These are phyloP conservation scores for Cryptococcus maquisensis DNA, from an alignment of 1,284 basidiomycete genomes.

Conservation along the genomic window DNA sequence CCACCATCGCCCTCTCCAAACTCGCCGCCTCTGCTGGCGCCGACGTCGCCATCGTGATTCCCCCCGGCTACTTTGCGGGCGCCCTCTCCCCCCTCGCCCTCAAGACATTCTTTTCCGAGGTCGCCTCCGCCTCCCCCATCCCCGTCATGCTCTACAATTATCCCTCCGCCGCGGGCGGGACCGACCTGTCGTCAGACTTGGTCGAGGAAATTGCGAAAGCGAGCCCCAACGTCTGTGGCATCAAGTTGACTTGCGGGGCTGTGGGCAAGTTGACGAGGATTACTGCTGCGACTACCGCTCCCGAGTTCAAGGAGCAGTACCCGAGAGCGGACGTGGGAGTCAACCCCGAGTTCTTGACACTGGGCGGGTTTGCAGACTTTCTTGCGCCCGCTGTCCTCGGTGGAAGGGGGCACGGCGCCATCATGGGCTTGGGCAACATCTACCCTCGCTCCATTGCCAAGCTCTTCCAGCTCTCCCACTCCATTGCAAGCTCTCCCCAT, in stretches of 20 bases:
- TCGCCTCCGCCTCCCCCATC: conserved; percentile 71
- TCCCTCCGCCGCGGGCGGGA: conserved; percentile 74
- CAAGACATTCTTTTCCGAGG: conserved; percentile 71
- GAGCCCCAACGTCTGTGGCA: conserved; percentile 59
- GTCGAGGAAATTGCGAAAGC: conserved; percentile 69
- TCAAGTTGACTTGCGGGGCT: conserved; percentile 85
- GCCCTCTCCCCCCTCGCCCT: conserved; percentile 64
- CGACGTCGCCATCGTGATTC: conserved; percentile 77
- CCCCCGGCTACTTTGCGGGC: conserved; percentile 78
- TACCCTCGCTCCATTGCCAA: conserved; percentile 63
- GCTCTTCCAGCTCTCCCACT: conserved; percentile 60
- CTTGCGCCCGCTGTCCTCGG: conserved; percentile 63
- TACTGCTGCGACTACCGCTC: conserved; percentile 61
- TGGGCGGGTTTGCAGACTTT: conserved; percentile 75
- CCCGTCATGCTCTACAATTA: conserved; percentile 89
- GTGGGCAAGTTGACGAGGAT: conserved; percentile 86
- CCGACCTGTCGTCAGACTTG: conserved; percentile 80
- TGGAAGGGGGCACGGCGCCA: conserved; percentile 64
- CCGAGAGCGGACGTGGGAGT: conserved; percentile 55
- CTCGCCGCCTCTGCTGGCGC: conserved; percentile 76
- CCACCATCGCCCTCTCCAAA: conserved; percentile 66
- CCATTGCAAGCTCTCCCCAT: conserved; percentile 54
- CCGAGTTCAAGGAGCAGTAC: conserved; percentile 57
- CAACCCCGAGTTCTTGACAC: conserved; percentile 59
- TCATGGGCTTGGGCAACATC: conserved; percentile 73